These are phyloP conservation scores for Corinectria fuckeliana DNA, from an alignment of 2,329 filamentous ascomycete genomes.

Conservation along the genomic window DNA sequence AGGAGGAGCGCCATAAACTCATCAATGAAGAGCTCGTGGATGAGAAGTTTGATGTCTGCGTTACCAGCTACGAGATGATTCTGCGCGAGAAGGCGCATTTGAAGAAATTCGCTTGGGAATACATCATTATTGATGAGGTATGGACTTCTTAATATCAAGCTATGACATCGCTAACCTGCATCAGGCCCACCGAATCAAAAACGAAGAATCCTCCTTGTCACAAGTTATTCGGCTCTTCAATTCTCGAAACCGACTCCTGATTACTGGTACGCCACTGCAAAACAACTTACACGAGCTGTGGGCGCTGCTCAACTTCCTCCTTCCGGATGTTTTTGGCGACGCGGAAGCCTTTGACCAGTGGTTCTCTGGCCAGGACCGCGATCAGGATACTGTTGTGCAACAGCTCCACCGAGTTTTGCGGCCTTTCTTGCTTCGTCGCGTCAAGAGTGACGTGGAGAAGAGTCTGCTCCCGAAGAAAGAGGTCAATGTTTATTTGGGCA, in stretches of 20 bases:
- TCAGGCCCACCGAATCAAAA: conserved; percentile 93
- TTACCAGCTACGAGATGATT: conserved; percentile 99
- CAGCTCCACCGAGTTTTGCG: conserved; percentile 92
- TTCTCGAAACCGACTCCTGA: conserved; percentile 91
- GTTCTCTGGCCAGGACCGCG: conserved; percentile 89
- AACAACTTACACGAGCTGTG: conserved; percentile 98
- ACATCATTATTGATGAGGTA: conserved; percentile 95
- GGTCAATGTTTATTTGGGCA: conserved; percentile 94
- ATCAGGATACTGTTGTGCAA: conserved; percentile 95
- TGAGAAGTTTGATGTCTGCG: conserved; percentile 96
- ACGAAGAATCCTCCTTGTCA: conserved; percentile 95
- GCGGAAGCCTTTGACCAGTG: conserved; percentile 96
- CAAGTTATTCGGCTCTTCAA: conserved; percentile 97
- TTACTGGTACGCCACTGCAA: conserved; percentile 94
- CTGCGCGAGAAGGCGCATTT: conserved; percentile 91
- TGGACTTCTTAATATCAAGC: background rate
- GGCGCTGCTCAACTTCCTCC: conserved; percentile 94
- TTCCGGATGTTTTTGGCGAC: conserved; percentile 98
- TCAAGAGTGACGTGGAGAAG: conserved; percentile 98
- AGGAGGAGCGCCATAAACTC: conserved; percentile 86
- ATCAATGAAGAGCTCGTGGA: conserved; percentile 92
- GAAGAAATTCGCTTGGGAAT: conserved; percentile 99
- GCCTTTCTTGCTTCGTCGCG: conserved; percentile 91
- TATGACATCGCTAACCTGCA: conserved; percentile 22
- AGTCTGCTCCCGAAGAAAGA: conserved; percentile 97